Percentiles rank a stretch among this genome's conserved stretches.
These are phyloP conservation scores for Tieghemostelium lacteum DNA, from an alignment of 78 protist species.

Conservation along the genomic window DNA sequence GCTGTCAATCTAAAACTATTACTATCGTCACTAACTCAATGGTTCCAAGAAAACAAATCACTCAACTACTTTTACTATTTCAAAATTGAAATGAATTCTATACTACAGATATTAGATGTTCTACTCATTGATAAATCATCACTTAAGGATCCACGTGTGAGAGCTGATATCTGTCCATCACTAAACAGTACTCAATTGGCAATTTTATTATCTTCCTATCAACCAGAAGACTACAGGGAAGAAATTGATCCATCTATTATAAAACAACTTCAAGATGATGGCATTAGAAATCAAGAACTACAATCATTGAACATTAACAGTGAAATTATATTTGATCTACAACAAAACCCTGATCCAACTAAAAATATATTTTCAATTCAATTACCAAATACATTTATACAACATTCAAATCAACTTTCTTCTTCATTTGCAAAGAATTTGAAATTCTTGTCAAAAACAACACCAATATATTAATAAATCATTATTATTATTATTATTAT, in stretches of 20 bases:
- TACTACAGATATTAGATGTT: slow-evolving; percentile 46
- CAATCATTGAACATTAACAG: slow-evolving; percentile 37
- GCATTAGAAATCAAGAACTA: slow-evolving; percentile 49
- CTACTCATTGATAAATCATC: slow-evolving; percentile 54
- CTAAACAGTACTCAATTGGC: slow-evolving; percentile 41
- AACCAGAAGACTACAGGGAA: slow-evolving; percentile 7
- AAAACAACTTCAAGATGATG: slow-evolving; percentile 57
- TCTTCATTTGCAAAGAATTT: background rate
- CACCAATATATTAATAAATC: background rate
- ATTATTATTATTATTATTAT: no score
- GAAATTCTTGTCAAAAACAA: background rate
- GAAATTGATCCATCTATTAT: slow-evolving; percentile 65
- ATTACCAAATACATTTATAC: slow-evolving; percentile 21
- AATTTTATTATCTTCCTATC: slow-evolving; percentile 14
- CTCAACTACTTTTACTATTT: slow-evolving; percentile 58
- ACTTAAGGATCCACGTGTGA: slow-evolving; percentile 27
- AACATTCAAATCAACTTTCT: background rate
- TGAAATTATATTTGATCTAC: slow-evolving; percentile 31
- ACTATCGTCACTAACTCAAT: slow-evolving; percentile 41
- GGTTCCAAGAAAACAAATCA: slow-evolving; percentile 68
- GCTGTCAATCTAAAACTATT: slow-evolving; percentile 55
- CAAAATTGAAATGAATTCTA: slow-evolving; percentile 42
- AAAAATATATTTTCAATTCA: slow-evolving; percentile 25
- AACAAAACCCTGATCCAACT: slow-evolving; percentile 47
- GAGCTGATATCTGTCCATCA: slow-evolving; percentile 68